A percentile compares a stretch with the other conserved stretches of the same genome.
phyloP scores from a whole-genome alignment of 2,329 filamentous ascomycete species.

The Colletotrichum cereale region DNA sequence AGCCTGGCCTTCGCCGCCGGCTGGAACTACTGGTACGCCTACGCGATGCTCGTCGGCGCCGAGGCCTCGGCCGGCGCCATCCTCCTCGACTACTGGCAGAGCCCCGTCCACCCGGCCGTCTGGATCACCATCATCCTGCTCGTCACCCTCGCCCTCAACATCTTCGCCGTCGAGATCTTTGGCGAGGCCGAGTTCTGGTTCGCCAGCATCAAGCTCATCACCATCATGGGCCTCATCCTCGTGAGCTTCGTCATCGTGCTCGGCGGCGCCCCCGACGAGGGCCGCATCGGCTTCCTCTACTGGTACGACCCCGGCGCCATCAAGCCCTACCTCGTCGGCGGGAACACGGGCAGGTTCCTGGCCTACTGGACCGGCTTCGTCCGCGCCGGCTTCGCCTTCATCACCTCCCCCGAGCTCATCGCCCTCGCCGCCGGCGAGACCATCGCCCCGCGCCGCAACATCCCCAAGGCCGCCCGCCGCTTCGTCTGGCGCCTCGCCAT shows the following conservation, averaged over 20 bases:
- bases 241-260: conserved; percentile 68
- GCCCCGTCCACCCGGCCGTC: conserved; percentile 63
- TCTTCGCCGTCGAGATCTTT: conserved; percentile 68
- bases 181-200: conserved; percentile 74
- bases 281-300: conserved; percentile 57
- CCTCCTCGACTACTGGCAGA: conserved; percentile 72
- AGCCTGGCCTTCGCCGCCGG: conserved; percentile 68
- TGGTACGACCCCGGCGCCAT: conserved; percentile 59
- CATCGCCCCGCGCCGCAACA: conserved; percentile 72
- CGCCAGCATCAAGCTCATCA: conserved; percentile 70
- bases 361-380: conserved; percentile 70
- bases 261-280: conserved; percentile 64
- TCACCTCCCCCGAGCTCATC: conserved; percentile 72
- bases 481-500: conserved; percentile 73
- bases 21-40: conserved; percentile 75
- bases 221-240: conserved; percentile 69
- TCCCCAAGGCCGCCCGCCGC: conserved; percentile 73
- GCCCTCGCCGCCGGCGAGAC: conserved; percentile 76
- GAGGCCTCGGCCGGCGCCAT: conserved; percentile 70
- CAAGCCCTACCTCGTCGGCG: conserved; percentile 59
- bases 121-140: conserved; percentile 71
- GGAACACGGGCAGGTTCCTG: conserved; percentile 66
- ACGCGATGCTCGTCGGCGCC: conserved; percentile 68
- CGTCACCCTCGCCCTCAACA: conserved; percentile 67
- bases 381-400: conserved; percentile 72